Evolutionary conservation across 2,329 filamentous ascomycete species (phyloP).

Genomic region (Hypoxylon sp.): DNA sequence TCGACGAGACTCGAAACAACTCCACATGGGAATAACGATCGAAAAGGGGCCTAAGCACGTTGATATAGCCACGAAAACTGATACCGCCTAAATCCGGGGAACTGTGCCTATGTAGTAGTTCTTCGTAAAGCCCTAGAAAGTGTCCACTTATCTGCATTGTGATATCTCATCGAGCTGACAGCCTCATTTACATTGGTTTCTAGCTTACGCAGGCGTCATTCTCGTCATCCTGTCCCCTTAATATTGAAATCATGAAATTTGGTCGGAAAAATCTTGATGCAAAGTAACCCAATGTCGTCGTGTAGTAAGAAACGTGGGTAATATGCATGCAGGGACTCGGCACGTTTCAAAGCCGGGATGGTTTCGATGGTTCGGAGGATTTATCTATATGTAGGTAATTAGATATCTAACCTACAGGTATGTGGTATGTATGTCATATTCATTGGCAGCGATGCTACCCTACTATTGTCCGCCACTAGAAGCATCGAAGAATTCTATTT

Average conservation of each 20-base stretch:
- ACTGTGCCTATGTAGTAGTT: not conserved
- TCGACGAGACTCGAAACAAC: not conserved
- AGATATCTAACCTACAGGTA: not conserved
- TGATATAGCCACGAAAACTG: not conserved
- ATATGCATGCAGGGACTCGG: constrained; percentile 1
- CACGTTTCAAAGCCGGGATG: not conserved
- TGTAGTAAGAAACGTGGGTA: not conserved
- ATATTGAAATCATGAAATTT: not conserved
- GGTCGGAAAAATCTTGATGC: not conserved
- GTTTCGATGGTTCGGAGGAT: not conserved
- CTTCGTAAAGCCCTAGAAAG: too few species aligned
- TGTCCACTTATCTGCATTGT: too few species aligned
- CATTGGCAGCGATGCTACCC: not conserved
- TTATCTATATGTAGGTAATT: not conserved
- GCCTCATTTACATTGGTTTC: not conserved
- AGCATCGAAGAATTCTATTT: not conserved
- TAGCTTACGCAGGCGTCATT: not conserved
- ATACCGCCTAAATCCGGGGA: not conserved
- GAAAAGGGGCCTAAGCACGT: not conserved
- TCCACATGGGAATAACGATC: not conserved
- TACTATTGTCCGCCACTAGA: not conserved
- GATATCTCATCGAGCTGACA: too few species aligned
- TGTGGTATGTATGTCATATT: not conserved
- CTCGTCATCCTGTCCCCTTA: not conserved
- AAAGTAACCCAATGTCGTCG: not conserved